A percentile compares a stretch with the other conserved stretches of the same genome.
Evolutionary conservation across 1,284 basidiomycete species (phyloP).

Genomic region (Heterobasidion parviporum): DNA sequence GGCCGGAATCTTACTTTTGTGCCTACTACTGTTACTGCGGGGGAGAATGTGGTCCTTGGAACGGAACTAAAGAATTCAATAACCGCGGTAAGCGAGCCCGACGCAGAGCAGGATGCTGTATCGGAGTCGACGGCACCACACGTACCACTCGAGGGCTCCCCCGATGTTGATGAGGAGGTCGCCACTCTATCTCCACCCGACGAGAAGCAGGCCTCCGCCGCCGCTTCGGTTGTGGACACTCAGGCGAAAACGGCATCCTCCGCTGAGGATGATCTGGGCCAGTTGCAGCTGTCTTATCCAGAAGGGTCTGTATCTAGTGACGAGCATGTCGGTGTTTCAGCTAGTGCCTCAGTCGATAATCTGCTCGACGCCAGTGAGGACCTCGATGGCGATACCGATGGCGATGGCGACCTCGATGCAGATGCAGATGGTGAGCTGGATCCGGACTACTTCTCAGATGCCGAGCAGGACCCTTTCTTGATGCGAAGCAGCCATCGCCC

Average conservation of each 20-base stretch:
- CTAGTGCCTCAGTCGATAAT: background rate
- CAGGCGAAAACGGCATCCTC: too few relatives aligned
- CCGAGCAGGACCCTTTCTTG: slow-evolving; percentile 14
- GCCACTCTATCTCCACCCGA: background rate
- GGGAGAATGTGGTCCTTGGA: too few relatives aligned
- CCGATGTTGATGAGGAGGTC: background rate
- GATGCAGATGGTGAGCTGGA: slow-evolving; percentile 18
- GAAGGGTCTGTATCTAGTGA: background rate
- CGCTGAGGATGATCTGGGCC: background rate
- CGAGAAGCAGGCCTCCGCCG: too few relatives aligned
- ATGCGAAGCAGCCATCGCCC: too few relatives aligned
- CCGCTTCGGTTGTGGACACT: too few relatives aligned
- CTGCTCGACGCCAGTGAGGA: too few relatives aligned
- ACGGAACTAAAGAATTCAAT: too few relatives aligned
- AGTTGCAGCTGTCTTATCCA: background rate
- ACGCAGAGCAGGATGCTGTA: background rate
- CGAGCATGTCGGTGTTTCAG: background rate
- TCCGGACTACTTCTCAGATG: slow-evolving; percentile 11
- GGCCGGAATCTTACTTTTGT: too few relatives aligned
- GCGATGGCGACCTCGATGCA: slow-evolving; percentile 3
- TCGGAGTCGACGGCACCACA: background rate
- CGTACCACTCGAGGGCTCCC: background rate
- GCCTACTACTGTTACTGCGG: too few relatives aligned
- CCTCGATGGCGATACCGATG: background rate
- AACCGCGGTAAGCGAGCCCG: too few relatives aligned